Percentiles rank a stretch among this genome's conserved stretches.
Conservation (phyloP, 1,139 yeast genomes). For the Saccharomyces hybrid region DNA sequence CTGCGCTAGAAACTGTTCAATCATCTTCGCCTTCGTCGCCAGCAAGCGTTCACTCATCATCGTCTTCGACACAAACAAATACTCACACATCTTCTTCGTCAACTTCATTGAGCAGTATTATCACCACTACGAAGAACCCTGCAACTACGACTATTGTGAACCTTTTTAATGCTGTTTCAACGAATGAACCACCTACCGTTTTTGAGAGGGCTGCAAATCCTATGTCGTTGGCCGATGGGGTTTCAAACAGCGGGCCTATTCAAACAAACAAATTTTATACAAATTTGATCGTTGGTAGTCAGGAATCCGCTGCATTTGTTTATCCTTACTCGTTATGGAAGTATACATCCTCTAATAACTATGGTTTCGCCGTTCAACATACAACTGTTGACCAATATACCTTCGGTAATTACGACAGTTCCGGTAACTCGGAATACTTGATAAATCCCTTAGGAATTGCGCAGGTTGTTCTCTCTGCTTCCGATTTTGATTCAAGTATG, state of each 20-base stretch:
- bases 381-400: slow-evolving; percentile 50
- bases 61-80: not conserved
- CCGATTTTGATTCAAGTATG: slow-evolving; percentile 24
- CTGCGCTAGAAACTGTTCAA: not conserved
- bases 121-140: not conserved
- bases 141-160: slow-evolving; percentile 16
- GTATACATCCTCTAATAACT: slow-evolving; percentile 36
- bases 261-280: slow-evolving; percentile 82
- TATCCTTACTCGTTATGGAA: slow-evolving; percentile 79
- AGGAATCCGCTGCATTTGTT: slow-evolving; percentile 61
- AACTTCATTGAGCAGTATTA: not conserved
- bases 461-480: slow-evolving; percentile 33
- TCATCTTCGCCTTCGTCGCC: not conserved
- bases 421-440: slow-evolving; percentile 18
- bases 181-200: slow-evolving; percentile 42
- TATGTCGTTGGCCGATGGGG: slow-evolving; percentile 39
- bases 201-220: slow-evolving; percentile 45
- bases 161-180: slow-evolving; percentile 45
- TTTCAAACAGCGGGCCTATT: slow-evolving; percentile 41
- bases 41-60: not conserved
- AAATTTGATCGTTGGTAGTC: slow-evolving; percentile 61
- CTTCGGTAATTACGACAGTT: slow-evolving; percentile 34
- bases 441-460: slow-evolving; percentile 33
- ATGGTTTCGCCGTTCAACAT: slow-evolving; percentile 64
- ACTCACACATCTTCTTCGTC: not conserved